phyloP scores from a whole-genome alignment of 2,329 filamentous ascomycete genomes.

The Aspergillus pseudoglaucus region DNA sequence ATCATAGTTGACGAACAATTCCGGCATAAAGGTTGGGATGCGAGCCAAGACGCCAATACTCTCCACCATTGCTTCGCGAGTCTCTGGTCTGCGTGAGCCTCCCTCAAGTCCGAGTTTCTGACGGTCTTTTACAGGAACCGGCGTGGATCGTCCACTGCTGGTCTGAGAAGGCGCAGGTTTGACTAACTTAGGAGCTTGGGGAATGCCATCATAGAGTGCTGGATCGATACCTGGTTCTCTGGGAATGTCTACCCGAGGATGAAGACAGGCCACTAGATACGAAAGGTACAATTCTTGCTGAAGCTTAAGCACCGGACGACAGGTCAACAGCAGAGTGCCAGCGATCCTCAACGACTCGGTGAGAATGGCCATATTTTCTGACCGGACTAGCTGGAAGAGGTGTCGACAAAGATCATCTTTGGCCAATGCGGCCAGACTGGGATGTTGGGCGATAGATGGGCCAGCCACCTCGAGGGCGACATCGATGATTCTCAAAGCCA shows the following conservation, averaged over 20 bases:
- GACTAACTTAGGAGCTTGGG: slow-evolving; percentile 79
- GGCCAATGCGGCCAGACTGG: slow-evolving; percentile 76
- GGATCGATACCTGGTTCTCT: slow-evolving; percentile 85
- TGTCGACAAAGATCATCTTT: slow-evolving; percentile 91
- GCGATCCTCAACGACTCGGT: slow-evolving; percentile 90
- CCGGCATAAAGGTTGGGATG: slow-evolving; percentile 90
- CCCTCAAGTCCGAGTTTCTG: slow-evolving; percentile 91
- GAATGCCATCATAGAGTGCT: slow-evolving; percentile 84
- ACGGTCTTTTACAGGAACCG: slow-evolving; percentile 84
- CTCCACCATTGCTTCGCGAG: slow-evolving; percentile 96
- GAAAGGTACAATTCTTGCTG: slow-evolving; percentile 95
- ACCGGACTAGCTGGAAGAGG: slow-evolving; percentile 90
- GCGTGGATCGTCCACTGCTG: slow-evolving; percentile 76
- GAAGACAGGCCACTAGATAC: slow-evolving; percentile 87
- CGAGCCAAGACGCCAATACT: slow-evolving; percentile 85
- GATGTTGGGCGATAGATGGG: slow-evolving; percentile 88
- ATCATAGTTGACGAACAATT: slow-evolving; percentile 97
- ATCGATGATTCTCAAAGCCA: slow-evolving; percentile 94
- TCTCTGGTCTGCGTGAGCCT: slow-evolving; percentile 84
- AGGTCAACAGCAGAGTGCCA: slow-evolving; percentile 84
- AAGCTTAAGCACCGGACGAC: slow-evolving; percentile 81
- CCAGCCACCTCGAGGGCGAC: slow-evolving; percentile 94
- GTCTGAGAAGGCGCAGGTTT: slow-evolving; percentile 70
- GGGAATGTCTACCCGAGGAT: slow-evolving; percentile 90
- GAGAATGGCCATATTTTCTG: slow-evolving; percentile 91